Conservation (phyloP, 306 rosid species). For the Vicia faba region DNA sequence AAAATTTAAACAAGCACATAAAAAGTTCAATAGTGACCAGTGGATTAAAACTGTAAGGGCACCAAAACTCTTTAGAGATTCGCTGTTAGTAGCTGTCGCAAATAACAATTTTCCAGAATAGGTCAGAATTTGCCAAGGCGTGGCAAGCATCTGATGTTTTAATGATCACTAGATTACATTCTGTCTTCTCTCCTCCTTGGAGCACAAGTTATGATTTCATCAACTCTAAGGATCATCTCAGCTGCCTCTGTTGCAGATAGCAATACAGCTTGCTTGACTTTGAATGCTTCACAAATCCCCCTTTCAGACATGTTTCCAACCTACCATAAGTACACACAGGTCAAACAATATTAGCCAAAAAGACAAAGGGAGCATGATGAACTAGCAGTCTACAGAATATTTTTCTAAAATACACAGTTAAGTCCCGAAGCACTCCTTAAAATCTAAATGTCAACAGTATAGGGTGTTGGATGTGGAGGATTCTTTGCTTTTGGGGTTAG, state of each 20-base stretch:
- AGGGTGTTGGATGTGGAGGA: too few relatives aligned
- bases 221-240: slow-evolving; percentile 98
- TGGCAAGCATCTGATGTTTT: slow-evolving; percentile 19
- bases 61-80: not conserved
- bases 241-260: slow-evolving; percentile 96
- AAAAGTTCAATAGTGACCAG: not conserved
- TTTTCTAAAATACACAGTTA: not conserved
- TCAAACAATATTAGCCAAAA: slow-evolving; percentile 28
- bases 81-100: not conserved
- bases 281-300: slow-evolving; percentile 85
- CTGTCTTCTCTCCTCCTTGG: slow-evolving; percentile 94
- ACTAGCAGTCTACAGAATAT: not conserved
- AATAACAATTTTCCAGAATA: not conserved
- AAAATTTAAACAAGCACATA: slow-evolving; percentile 11
- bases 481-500: too few relatives aligned
- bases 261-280: slow-evolving; percentile 92
- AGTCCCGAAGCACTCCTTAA: not conserved
- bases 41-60: not conserved
- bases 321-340: slow-evolving; percentile 42
- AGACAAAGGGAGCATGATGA: slow-evolving; percentile 5
- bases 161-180: slow-evolving; percentile 53
- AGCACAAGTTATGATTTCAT: slow-evolving; percentile 95
- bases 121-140: slow-evolving; percentile 1
- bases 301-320: slow-evolving; percentile 88
- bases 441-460: not conserved